Conservation (phyloP, 805 yeast species). For the Nakazawaea wyomingensis region DNA sequence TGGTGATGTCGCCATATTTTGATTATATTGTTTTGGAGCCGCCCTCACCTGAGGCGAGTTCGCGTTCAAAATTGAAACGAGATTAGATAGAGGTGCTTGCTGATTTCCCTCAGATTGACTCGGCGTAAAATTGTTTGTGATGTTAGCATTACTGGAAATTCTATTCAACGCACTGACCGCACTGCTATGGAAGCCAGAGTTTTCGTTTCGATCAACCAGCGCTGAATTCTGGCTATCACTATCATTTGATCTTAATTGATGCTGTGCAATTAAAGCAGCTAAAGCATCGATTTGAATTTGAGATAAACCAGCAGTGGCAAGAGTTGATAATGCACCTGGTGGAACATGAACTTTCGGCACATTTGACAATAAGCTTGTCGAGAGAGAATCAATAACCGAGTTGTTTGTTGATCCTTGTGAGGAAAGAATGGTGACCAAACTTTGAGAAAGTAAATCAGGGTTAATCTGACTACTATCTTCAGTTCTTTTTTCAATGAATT, state of each 20-base stretch:
- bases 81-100: slow-evolving; percentile 4
- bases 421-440: slow-evolving; percentile 12
- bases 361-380: slow-evolving; percentile 31
- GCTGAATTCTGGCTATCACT: not conserved
- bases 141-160: not conserved
- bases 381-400: slow-evolving; percentile 8
- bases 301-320: slow-evolving; percentile 61
- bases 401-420: slow-evolving; percentile 7
- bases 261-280: slow-evolving; percentile 69
- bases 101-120: not conserved
- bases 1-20: too few relatives aligned
- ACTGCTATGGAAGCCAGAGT: slow-evolving; percentile 5
- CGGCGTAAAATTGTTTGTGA: slow-evolving; percentile 6
- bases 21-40: not conserved
- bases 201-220: not conserved
- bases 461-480: not conserved
- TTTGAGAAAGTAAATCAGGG: slow-evolving; percentile 10
- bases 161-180: slow-evolving; percentile 8
- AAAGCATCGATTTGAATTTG: slow-evolving; percentile 69
- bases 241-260: slow-evolving; percentile 34
- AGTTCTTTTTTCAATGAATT: too few relatives aligned
- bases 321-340: slow-evolving; percentile 60
- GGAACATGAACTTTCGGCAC: slow-evolving; percentile 67
- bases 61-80: slow-evolving; percentile 6
- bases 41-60: not conserved